A percentile compares a stretch with the other conserved stretches of the same genome.
phyloP scores from a whole-genome alignment of 768 basidiomycete genomes.

The Termitomyces sp. region DNA sequence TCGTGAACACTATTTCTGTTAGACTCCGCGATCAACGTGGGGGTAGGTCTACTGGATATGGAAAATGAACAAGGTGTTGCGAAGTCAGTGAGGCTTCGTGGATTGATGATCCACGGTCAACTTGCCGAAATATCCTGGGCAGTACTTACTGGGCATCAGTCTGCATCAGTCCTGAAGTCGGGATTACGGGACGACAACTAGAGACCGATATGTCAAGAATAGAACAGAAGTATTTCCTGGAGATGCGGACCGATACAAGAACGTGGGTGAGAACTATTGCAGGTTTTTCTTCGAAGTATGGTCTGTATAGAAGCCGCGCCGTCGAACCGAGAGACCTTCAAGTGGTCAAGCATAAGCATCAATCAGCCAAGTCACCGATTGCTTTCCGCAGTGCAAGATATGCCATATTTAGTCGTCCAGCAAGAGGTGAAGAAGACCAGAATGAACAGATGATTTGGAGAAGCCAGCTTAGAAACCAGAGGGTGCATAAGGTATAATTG shows the following conservation, averaged over 20 bases:
- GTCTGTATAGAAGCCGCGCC: background rate
- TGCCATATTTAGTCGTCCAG: background rate
- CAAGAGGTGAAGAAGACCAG: background rate
- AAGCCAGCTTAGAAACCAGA: background rate
- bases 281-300: background rate
- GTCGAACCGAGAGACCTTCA: background rate
- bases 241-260: background rate
- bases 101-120: background rate
- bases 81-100: background rate
- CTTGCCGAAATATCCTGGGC: background rate
- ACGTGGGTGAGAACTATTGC: background rate
- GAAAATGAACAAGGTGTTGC: background rate
- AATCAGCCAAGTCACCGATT: background rate
- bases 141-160: too few species aligned
- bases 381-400: background rate
- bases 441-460: background rate
- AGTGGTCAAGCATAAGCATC: background rate
- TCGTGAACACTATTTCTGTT: background rate
- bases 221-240: background rate
- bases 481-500: background rate
- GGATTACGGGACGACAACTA: background rate
- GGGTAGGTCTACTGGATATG: background rate
- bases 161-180: background rate
- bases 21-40: background rate
- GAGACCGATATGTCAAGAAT: background rate